Evolutionary conservation across 2,329 filamentous ascomycete species (phyloP), one percentile per base, ranked within the genome.

Genomic region (Hymenoscyphus fraxineus): DNA sequence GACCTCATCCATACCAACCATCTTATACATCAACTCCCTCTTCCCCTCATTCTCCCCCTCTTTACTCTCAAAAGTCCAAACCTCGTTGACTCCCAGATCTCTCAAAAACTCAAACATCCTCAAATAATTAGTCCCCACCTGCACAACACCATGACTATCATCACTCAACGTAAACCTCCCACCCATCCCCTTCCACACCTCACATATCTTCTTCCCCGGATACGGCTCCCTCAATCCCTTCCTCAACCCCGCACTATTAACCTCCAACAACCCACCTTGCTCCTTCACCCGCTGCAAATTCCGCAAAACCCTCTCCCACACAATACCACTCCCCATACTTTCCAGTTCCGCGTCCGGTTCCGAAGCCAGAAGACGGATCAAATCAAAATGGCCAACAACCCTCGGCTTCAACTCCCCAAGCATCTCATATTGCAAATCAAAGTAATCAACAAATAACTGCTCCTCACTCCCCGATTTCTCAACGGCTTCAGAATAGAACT

Each of bases 161-260:
- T 99, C 95, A 6, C 92, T 97, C 71, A 99, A 83, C 61, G 92
- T 96, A 77, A 98, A 96, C 66, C 85, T 85, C 31, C 95, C 93
- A 31, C 88, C 88, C 72, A 91, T 82, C 7, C 78, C 78, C 62
- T 93, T 74, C 80, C 92, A 96, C 75, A 86, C 85, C 83, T 91
- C 83, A 71, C 92, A 92, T 73, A 99, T 89, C 71, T 86, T 82
- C 62, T 85, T 83, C 67, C 87, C 87, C 0, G 95, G 95, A 81
- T 99, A 99, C 57, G 94, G 92, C 80, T 98, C 93, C 22, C 81
- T 84, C 77, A 98, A 85, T 5, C 94, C 95, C 80, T 99, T 99
- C 68, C 95, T 84, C 77, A 98, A 76, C 22, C 87, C 93, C 47
- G 91, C 88, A 59, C 90, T 93, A 77, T 99, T 99, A 73, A 96